Conservation (phyloP, 352 stramenopile species). For the Phytophthora kernoviae region DNA sequence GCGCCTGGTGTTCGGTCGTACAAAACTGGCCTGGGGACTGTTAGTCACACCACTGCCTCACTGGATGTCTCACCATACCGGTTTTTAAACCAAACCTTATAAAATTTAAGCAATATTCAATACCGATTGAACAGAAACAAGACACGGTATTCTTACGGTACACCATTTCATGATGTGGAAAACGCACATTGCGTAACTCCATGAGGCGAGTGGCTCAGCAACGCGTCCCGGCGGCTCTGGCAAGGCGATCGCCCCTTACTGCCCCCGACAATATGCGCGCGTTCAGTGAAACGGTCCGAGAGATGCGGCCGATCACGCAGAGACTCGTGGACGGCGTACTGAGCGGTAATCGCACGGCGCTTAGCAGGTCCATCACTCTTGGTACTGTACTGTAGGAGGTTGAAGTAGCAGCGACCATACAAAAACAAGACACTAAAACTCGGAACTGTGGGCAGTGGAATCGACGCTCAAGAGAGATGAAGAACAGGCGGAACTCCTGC, state of each 20-base stretch:
- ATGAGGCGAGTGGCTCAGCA: conserved; percentile 24
- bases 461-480: conserved; percentile 74
- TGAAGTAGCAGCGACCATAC: conserved; percentile 9
- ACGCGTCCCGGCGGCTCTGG: background rate
- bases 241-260: background rate
- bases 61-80: conserved; percentile 1
- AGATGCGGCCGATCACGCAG: conserved; percentile 51
- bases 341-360: conserved; percentile 57
- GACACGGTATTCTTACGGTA: background rate
- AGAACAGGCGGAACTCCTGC: conserved; percentile 84
- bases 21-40: background rate
- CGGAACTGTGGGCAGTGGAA: conserved; percentile 64
- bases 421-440: background rate
- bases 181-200: background rate
- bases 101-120: too few species aligned
- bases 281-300: background rate
- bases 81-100: background rate
- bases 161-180: too few species aligned
- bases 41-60: background rate
- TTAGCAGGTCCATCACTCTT: conserved; percentile 79
- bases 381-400: conserved; percentile 51
- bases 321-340: conserved; percentile 62
- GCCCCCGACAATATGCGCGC: background rate
- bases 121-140: background rate
- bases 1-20: background rate